A percentile compares a stretch with the other conserved stretches of the same genome.
These are phyloP conservation scores for Schoenoplectus tabernaemontani DNA, from an alignment of 202 grass and related monocot genomes.

Conservation along the genomic window DNA sequence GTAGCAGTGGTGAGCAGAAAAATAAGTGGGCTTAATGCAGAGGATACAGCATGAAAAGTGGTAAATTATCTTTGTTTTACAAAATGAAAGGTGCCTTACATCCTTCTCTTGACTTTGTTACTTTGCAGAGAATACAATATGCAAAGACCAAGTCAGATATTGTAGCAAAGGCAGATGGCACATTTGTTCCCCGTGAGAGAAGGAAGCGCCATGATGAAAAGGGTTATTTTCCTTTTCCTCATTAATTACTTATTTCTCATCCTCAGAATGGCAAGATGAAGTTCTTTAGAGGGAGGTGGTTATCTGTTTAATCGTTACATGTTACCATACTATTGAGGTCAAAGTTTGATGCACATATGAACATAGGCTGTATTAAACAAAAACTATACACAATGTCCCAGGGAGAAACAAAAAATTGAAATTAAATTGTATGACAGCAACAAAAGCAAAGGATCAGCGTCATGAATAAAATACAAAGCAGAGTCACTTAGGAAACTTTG, in stretches of 20 bases:
- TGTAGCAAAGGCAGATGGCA: constrained; percentile 82
- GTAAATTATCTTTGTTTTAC: background rate
- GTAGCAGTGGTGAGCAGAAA: background rate
- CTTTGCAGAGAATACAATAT: constrained; percentile 91
- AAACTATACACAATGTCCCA: background rate
- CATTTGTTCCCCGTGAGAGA: constrained; percentile 82
- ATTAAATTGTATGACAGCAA: background rate
- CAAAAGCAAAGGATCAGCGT: background rate
- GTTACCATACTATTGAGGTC: constrained; percentile 4
- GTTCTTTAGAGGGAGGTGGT: background rate
- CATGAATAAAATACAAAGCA: background rate
- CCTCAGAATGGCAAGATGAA: background rate
- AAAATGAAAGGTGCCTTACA: background rate
- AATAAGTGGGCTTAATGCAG: background rate
- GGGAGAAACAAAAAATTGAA: background rate
- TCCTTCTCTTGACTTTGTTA: constrained; percentile 23
- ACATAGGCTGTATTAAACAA: background rate
- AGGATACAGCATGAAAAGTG: background rate
- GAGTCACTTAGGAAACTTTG: background rate
- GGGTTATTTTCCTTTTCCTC: constrained; percentile 36
- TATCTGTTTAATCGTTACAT: background rate
- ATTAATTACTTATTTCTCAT: background rate
- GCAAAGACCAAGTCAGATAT: constrained; percentile 99
- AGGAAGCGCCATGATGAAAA: constrained; percentile 74
- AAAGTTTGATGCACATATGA: constrained; percentile 1